phyloP scores from a whole-genome alignment of 2,329 filamentous ascomycete genomes.

The Escovopsis sp. region DNA sequence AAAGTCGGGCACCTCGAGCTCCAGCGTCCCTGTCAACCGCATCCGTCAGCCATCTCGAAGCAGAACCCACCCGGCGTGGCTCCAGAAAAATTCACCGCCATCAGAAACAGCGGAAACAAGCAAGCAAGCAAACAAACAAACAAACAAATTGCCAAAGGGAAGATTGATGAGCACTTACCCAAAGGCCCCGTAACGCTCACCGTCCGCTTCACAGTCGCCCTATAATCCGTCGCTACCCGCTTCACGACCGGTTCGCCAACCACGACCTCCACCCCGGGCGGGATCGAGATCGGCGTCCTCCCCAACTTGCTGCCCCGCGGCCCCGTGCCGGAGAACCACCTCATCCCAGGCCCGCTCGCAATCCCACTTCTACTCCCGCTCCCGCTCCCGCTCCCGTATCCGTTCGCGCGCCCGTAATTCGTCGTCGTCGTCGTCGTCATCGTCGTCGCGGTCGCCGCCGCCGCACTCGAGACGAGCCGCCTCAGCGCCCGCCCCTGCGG shows the following conservation, averaged over 20 bases:
- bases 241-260: constrained; percentile 46
- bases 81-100: no score
- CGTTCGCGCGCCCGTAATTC: background rate
- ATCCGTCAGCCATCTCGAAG: constrained; percentile 5
- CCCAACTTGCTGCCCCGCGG: constrained; percentile 69
- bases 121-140: background rate
- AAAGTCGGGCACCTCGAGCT: constrained; percentile 66
- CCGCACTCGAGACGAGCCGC: constrained; percentile 33
- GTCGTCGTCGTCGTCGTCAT: constrained; percentile 38
- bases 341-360: no score
- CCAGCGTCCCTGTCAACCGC: constrained; percentile 51
- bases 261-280: constrained; percentile 66
- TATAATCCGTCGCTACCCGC: constrained; percentile 42
- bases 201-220: constrained; percentile 46
- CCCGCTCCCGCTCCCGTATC: no score
- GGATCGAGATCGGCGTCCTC: constrained; percentile 62
- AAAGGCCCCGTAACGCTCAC: constrained; percentile 70
- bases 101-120: no score
- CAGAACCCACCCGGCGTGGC: background rate
- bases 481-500: constrained; percentile 45
- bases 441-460: constrained; percentile 23
- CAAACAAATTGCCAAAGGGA: no score
- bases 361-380: no score
- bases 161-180: constrained; percentile 24
- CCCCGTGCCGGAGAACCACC: constrained; percentile 55